These are phyloP conservation scores for Thalassiosira mediterranea DNA, from an alignment of 352 stramenopile species.

Conservation along the genomic window DNA sequence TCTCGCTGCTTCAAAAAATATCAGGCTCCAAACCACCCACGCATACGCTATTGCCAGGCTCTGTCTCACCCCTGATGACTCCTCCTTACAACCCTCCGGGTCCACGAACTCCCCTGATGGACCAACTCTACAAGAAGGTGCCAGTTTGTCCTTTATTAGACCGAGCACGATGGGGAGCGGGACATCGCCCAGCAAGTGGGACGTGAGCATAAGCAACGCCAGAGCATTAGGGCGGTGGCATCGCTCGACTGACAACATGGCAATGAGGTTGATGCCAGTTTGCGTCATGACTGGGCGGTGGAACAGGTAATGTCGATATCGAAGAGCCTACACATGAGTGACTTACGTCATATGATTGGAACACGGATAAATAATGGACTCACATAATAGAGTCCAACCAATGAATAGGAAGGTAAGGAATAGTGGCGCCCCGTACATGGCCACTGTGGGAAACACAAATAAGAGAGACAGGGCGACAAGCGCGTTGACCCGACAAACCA, in stretches of 20 bases:
- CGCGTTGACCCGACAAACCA: constrained; percentile 48
- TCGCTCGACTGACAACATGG: constrained; percentile 89
- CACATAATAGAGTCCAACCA: constrained; percentile 54
- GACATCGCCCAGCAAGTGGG: constrained; percentile 93
- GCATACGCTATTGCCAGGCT: constrained; percentile 47
- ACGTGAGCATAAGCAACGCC: constrained; percentile 89
- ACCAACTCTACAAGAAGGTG: constrained; percentile 84
- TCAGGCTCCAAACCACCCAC: constrained; percentile 46
- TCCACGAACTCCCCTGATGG: constrained; percentile 45
- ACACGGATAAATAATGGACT: constrained; percentile 6
- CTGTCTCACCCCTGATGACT: constrained; percentile 32
- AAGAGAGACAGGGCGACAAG: constrained; percentile 27
- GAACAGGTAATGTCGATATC: constrained; percentile 2
- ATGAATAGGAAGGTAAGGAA: constrained; percentile 55
- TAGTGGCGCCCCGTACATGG: constrained; percentile 38
- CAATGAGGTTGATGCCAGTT: constrained; percentile 48
- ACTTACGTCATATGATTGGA: no score
- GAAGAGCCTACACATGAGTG: no score
- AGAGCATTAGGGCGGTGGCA: constrained; percentile 89
- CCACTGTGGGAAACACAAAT: constrained; percentile 50
- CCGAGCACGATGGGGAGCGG: constrained; percentile 92
- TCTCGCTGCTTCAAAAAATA: constrained; percentile 57
- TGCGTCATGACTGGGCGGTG: constrained; percentile 34
- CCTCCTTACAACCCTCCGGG: constrained; percentile 28
- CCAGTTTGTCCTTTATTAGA: constrained; percentile 90